These are phyloP conservation scores for Hypocrella siamensis DNA, from an alignment of 2,329 filamentous ascomycete genomes.

Conservation along the genomic window DNA sequence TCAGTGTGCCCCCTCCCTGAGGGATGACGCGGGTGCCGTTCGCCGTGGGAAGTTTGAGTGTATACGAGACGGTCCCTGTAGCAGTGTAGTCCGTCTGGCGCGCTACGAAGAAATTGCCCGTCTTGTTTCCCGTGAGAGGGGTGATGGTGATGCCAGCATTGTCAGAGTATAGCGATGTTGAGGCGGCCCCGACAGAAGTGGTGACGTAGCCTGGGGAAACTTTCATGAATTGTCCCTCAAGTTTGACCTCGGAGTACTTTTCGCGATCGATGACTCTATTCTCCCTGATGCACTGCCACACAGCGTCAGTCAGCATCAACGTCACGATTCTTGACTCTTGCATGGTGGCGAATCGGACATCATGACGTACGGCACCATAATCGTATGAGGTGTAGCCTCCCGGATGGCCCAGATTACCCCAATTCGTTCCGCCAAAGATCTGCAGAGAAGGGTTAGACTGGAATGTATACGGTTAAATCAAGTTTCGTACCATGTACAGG, in stretches of 20 bases:
- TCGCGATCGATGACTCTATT: slow-evolving; percentile 52
- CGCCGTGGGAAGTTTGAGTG: slow-evolving; percentile 45
- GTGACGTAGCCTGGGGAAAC: slow-evolving; percentile 56
- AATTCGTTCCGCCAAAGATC: slow-evolving; percentile 67
- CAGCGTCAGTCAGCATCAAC: not conserved
- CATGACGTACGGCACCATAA: slow-evolving; percentile 26
- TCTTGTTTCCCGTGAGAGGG: slow-evolving; percentile 38
- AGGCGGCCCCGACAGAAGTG: slow-evolving; percentile 34
- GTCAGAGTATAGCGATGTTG: slow-evolving; percentile 34
- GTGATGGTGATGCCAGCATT: slow-evolving; percentile 41
- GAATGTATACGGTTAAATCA: not conserved
- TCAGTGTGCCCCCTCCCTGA: slow-evolving; percentile 38
- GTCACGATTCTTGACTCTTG: not conserved
- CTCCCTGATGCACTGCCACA: slow-evolving; percentile 40
- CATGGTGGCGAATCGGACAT: too few species aligned
- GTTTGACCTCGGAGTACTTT: slow-evolving; percentile 68
- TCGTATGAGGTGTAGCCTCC: slow-evolving; percentile 46
- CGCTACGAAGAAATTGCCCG: slow-evolving; percentile 47
- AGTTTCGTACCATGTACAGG: slow-evolving; percentile 49
- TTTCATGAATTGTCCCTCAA: slow-evolving; percentile 59
- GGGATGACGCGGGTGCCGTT: slow-evolving; percentile 41
- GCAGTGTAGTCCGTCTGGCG: slow-evolving; percentile 52
- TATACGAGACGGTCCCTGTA: slow-evolving; percentile 41
- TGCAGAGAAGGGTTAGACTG: slow-evolving; percentile 8
- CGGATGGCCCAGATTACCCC: slow-evolving; percentile 62